Base-by-base conservation (phyloP, 257 asterid species). In the Mitragyna speciosa region DNA sequence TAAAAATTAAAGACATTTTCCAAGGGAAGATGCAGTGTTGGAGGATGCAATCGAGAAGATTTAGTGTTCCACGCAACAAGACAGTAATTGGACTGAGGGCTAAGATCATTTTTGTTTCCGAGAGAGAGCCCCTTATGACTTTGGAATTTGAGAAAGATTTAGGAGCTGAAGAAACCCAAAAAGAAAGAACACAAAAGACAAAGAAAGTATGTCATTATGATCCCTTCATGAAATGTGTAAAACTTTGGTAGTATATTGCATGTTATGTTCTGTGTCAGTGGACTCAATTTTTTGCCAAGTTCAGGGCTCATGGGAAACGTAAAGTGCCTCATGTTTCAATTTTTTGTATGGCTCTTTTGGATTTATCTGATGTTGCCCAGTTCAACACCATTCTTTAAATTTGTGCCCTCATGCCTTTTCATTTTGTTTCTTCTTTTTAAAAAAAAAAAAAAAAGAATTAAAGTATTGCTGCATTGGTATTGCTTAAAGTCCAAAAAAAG, bases 81-180 rank as follows among this genome's bases (percentile, higher is more conserved):
- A 9, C 49, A 76, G 4, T 43, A 19, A 12, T 70, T 11, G 36
- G 20, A 70, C 36, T n/a, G 30, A 65, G 70, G 14, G 59, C 59
- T 17, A 12, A 4, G 12, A 22, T 45, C 30, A 56, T 15, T 22
- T 51, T 33, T 17, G 36, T 30, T 33, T 74, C 2, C 24, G 54
- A 12, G 65, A 12, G 65, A 20, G 61, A 54, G 24, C 61, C 61
- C 61, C 61, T 16, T 17, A 2, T 4, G 43, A 26, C 80, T 64
- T 76, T 31, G 80, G 80, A 76, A 64, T 16, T 76, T 64, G 80
- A 76, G 64, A 76, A 28, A 76, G 41, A 76, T 11, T 48, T 20
- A 12, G 77, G 20, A 73, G 36, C 45, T 22, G 69, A 56, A 15
- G 78, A 74, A 47, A 52, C 30, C 67, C 24, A 11, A 39, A 54